These are phyloP conservation scores for Saturnispora gosingensis DNA, from an alignment of 805 yeast species.

Conservation along the genomic window DNA sequence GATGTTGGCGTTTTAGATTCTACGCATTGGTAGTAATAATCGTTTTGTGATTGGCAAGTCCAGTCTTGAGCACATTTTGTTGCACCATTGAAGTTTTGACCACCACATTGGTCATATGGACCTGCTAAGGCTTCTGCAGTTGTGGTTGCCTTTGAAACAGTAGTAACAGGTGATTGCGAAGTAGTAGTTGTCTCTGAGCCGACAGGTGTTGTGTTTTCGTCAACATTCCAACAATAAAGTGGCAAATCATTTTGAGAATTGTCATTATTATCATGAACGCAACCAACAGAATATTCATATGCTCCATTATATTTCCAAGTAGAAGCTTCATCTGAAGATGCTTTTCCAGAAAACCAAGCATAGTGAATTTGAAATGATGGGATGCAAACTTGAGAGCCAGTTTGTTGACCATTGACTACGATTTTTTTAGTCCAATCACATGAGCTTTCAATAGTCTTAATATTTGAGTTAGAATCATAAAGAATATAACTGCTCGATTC, in stretches of 20 bases:
- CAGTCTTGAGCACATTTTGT: constrained; percentile 17
- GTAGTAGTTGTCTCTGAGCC: background rate
- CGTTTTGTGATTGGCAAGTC: constrained; percentile 16
- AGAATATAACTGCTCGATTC: constrained; percentile 17
- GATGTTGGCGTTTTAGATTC: constrained; percentile 7
- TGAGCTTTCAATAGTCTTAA: constrained; percentile 17
- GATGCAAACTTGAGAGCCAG: constrained; percentile 15
- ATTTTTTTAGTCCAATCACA: constrained; percentile 23
- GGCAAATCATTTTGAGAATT: constrained; percentile 25
- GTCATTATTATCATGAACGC: constrained; percentile 21
- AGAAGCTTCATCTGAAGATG: constrained; percentile 7
- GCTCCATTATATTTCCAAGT: constrained; percentile 13
- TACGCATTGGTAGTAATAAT: constrained; percentile 19
- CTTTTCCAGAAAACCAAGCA: constrained; percentile 24
- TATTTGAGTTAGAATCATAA: constrained; percentile 19
- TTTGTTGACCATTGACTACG: constrained; percentile 17
- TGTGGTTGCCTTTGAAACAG: background rate
- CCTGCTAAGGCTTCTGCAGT: background rate
- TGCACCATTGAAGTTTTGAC: constrained; percentile 12
- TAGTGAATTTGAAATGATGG: constrained; percentile 25
- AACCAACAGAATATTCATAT: constrained; percentile 22
- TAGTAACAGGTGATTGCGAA: background rate
- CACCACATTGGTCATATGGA: background rate
- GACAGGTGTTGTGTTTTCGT: background rate
- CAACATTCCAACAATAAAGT: constrained; percentile 16